A percentile compares a stretch with the other conserved stretches of the same genome.
These are phyloP conservation scores for Dicorynia guianensis DNA, from an alignment of 306 rosid species.

Conservation along the genomic window DNA sequence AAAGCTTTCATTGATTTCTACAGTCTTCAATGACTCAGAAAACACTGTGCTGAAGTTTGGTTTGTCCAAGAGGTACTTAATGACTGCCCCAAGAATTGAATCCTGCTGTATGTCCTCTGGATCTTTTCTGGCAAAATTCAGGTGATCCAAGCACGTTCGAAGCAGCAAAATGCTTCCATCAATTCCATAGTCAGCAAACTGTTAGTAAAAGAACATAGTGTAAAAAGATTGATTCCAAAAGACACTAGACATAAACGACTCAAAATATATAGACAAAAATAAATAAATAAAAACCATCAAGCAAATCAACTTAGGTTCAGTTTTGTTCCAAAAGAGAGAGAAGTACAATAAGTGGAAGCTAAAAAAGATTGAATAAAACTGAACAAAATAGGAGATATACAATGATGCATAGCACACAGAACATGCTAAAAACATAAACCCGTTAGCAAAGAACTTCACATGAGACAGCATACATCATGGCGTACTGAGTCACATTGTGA, in stretches of 20 bases:
- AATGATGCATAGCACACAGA: slow-evolving; percentile 18
- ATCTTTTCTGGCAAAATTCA: slow-evolving; percentile 56
- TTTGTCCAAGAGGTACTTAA: slow-evolving; percentile 72
- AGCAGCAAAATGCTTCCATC: slow-evolving; percentile 88
- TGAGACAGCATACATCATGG: not conserved
- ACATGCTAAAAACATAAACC: not conserved
- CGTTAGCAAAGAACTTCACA: not conserved
- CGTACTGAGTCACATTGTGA: not conserved
- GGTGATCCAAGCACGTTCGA: slow-evolving; percentile 81
- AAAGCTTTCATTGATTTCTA: slow-evolving; percentile 71
- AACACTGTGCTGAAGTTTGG: slow-evolving; percentile 87
- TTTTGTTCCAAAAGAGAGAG: not conserved
- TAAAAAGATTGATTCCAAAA: slow-evolving; percentile 26
- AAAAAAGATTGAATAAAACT: not conserved
- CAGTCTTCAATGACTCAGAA: slow-evolving; percentile 72
- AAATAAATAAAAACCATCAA: slow-evolving; percentile 1
- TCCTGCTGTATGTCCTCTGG: slow-evolving; percentile 56
- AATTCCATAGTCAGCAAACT: slow-evolving; percentile 81
- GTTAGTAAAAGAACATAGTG: slow-evolving; percentile 39
- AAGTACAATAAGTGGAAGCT: not conserved
- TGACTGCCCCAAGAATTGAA: slow-evolving; percentile 60
- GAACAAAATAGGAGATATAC: slow-evolving; percentile 2
- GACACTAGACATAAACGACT: slow-evolving; percentile 9
- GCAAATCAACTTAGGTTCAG: slow-evolving; percentile 15
- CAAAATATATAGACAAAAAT: slow-evolving; percentile 1